Conservation (phyloP, 2,329 filamentous ascomycete genomes). For the Fusarium acutatum region DNA sequence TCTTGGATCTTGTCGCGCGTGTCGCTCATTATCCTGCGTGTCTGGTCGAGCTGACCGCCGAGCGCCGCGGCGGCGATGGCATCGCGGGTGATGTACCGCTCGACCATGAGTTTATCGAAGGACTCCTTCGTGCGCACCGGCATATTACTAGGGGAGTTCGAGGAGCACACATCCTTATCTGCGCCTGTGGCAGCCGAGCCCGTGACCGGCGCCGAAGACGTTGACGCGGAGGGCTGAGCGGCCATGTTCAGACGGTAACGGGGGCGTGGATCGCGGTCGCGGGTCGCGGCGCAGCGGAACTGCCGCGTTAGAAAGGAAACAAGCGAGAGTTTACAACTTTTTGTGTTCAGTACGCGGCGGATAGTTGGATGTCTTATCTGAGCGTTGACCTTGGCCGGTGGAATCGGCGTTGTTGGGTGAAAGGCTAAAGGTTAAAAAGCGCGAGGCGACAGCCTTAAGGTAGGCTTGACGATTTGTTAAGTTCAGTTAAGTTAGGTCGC, state of each 20-base stretch:
- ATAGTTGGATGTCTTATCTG: not conserved
- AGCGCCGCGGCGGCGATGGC: constrained; percentile 63
- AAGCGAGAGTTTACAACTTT: constrained; percentile 9
- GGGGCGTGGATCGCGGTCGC: constrained; percentile 39
- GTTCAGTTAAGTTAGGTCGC: not conserved
- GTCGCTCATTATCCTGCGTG: constrained; percentile 66
- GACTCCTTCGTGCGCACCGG: constrained; percentile 64
- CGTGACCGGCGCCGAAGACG: constrained; percentile 45
- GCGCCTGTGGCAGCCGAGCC: constrained; percentile 45
- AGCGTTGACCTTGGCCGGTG: constrained; percentile 17
- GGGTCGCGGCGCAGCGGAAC: constrained; percentile 45
- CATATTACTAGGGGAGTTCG: constrained; percentile 40
- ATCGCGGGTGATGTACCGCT: constrained; percentile 64
- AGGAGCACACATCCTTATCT: constrained; percentile 41
- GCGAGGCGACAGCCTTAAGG: constrained; percentile 16
- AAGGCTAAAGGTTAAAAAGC: constrained; percentile 19
- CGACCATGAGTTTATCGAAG: constrained; percentile 62
- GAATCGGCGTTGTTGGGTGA: constrained; percentile 15
- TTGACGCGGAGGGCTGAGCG: constrained; percentile 52
- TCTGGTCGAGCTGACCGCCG: constrained; percentile 59
- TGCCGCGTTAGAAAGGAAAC: constrained; percentile 49
- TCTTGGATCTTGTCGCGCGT: constrained; percentile 75
- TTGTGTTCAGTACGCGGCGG: constrained; percentile 28
- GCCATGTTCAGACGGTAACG: constrained; percentile 51
- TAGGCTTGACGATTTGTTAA: constrained; percentile 29